Base-by-base conservation (phyloP, 768 basidiomycete genomes). In the Serpula lacrymans region DNA sequence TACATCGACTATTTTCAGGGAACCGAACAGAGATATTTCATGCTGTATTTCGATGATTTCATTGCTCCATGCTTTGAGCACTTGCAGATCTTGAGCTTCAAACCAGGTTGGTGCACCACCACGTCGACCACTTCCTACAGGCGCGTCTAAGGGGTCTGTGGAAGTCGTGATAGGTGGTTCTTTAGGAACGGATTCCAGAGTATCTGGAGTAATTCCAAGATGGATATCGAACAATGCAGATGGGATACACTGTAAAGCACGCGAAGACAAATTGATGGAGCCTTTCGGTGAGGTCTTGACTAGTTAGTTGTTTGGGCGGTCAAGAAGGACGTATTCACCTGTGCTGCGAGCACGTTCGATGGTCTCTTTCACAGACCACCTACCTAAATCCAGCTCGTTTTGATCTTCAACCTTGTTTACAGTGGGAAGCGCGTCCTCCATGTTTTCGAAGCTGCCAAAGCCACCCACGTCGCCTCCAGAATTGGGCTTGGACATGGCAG, bases 21-120 rank as follows among this genome's bases (percentile, higher is more conserved):
- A 87, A 3, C 88, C 88, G 55, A 92, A 92, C 32, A 90, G 69
- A 0, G 84, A 84, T 11, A 92, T 82, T 57, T 92, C 89, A 17
- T 79, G 81, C 49, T 90, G 88, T 21, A 92, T 71, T 53, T 87
- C 84, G 13, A 74, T 48, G 29, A 92, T 89, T 14, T 84, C 80
- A 51, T 92, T 91, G 52, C 80, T 84, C 77, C 83, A 84, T 12
- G 80, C 80, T 55, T 88, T 90, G 30, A 92, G 63, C 4, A 84
- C 66, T 26, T 77, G 74, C 16, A 92, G 63, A 60, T 92, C 88
- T 54, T 85, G 82, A 1, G 83, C 83, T 55, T 90, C 88, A 50
- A 80, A 92, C 86, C 88, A 88, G 1, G 84, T 70, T 10, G 84
- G 78, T 16, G 63, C 65, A 16, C 53, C 50, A 34, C 70, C 64